phyloP scores from a whole-genome alignment of 148 eudicot genomes.

The Silene latifolia region DNA sequence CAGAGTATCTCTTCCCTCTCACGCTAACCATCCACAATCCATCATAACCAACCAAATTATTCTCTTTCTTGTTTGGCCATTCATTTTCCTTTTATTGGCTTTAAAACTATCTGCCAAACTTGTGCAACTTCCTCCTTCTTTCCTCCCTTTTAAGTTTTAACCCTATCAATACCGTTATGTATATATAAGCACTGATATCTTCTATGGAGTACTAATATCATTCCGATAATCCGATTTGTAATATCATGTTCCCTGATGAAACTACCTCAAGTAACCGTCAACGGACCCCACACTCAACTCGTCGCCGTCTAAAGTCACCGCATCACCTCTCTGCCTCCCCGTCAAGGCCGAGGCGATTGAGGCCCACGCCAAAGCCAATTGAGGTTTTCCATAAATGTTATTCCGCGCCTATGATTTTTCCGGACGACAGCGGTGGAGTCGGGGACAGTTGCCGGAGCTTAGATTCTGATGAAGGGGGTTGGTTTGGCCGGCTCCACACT shows the following conservation, averaged over 20 bases:
- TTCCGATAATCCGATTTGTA: background rate
- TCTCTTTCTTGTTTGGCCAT: no score
- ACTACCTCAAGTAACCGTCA: conserved; percentile 5
- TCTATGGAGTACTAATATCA: no score
- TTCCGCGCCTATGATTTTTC: conserved; percentile 46
- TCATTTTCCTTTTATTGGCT: background rate
- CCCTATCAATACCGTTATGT: background rate
- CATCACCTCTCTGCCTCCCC: no score
- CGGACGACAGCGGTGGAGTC: conserved; percentile 8
- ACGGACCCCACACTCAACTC: background rate
- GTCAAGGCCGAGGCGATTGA: conserved; percentile 2
- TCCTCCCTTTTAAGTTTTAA: background rate
- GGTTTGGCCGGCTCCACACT: conserved; percentile 34
- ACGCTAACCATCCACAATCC: no score
- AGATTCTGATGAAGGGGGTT: conserved; percentile 21
- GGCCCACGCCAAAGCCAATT: conserved; percentile 23
- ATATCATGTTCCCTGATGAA: conserved; percentile 6
- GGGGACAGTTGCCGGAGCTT: conserved; percentile 12
- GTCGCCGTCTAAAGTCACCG: background rate
- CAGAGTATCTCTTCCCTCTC: background rate
- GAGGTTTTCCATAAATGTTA: conserved; percentile 33
- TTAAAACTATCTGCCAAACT: conserved; percentile 9
- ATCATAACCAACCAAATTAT: no score
- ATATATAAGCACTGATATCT: background rate
- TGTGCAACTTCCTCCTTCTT: conserved; percentile 13